Evolutionary conservation across 208 protist genomes (phyloP).

Genomic region (Crithidia bombi): DNA sequence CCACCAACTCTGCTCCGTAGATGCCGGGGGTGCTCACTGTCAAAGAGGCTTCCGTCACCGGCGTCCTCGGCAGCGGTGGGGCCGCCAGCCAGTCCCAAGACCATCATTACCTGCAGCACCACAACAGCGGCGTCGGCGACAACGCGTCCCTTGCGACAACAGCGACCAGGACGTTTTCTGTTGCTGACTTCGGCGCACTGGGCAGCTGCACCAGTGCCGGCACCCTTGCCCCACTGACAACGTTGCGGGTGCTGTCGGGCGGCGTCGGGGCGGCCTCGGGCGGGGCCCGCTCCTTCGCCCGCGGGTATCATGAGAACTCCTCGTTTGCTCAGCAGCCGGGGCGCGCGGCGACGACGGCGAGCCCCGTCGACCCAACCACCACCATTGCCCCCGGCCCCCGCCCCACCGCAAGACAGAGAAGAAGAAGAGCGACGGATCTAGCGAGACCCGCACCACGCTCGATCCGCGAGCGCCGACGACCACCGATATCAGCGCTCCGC

Average conservation of each 20-base stretch:
- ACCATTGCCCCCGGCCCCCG: no score
- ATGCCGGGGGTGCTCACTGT: background rate
- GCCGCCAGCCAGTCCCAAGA: background rate
- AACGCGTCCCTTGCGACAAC: background rate
- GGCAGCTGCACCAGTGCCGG: conserved; percentile 22
- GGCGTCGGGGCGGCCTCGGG: background rate
- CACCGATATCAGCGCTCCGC: no score
- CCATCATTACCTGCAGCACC: no score
- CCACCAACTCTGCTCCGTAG: background rate
- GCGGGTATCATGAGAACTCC: background rate
- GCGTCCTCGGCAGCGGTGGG: background rate
- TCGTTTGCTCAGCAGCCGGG: no score
- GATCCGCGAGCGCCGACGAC: no score
- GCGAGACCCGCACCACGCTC: no score
- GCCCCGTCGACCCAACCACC: no score
- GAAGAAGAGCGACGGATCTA: no score
- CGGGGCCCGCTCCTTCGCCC: no score
- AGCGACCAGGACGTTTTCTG: background rate
- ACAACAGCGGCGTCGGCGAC: no score
- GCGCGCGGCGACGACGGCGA: no score
- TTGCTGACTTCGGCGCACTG: background rate
- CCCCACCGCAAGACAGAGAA: background rate
- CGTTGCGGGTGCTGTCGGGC: background rate
- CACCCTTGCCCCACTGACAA: conserved; percentile 1
- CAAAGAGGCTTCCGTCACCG: background rate